These are phyloP conservation scores for Chlorella ohadii DNA, from an alignment of 139 green algal genomes.

Conservation along the genomic window DNA sequence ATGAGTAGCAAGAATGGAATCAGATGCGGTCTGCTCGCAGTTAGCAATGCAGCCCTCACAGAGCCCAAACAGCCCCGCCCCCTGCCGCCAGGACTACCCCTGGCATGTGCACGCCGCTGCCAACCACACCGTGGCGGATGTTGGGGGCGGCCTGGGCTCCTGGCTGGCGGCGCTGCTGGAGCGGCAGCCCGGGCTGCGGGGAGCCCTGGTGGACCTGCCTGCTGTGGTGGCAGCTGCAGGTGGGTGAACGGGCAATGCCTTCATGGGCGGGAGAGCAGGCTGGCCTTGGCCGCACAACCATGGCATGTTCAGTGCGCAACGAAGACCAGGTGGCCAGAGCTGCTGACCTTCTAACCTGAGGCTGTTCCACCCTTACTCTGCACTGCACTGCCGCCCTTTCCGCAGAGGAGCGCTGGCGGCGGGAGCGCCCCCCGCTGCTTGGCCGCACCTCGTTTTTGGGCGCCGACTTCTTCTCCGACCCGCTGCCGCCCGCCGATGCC, in stretches of 20 bases:
- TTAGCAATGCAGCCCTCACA: no score
- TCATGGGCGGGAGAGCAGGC: no score
- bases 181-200: not conserved
- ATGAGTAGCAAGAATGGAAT: no score
- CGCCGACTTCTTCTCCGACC: not conserved
- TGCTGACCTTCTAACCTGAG: no score
- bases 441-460: not conserved
- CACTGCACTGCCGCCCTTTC: no score
- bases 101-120: not conserved
- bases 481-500: not conserved
- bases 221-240: not conserved
- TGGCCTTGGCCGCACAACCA: no score
- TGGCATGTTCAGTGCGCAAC: no score
- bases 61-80: not conserved
- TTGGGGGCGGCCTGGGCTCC: not conserved
- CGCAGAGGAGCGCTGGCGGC: not conserved
- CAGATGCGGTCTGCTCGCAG: no score
- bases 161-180: not conserved
- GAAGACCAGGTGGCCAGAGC: no score
- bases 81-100: not conserved
- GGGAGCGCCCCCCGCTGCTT: not conserved
- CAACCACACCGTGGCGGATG: constrained; percentile 1
- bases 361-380: no score
- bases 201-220: not conserved
- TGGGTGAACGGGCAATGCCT: no score